Conservation (phyloP, 176 grass and related monocot genomes). For the Oryza officinalis region DNA sequence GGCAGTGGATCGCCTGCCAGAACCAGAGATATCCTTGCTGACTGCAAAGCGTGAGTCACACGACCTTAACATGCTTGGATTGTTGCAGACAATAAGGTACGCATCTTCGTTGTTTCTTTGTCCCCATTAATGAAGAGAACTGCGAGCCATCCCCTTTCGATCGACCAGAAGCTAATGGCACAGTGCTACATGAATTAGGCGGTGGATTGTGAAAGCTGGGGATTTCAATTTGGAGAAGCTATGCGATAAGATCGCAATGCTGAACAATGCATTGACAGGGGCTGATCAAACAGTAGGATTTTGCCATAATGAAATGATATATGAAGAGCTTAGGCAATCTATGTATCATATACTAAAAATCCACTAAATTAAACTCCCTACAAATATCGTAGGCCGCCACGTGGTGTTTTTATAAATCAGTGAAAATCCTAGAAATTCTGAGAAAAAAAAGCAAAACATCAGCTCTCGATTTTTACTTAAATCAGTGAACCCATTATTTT, state of each 20-base stretch:
- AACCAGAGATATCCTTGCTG: conserved; percentile 67
- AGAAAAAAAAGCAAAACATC: too few relatives aligned
- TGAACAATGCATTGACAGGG: conserved; percentile 47
- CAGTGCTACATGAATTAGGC: conserved; percentile 38
- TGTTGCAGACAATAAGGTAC: conserved; percentile 77
- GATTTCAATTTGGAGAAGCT: conserved; percentile 63
- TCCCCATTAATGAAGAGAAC: not conserved
- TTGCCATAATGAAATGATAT: conserved; percentile 96
- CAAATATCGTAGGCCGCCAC: too few relatives aligned
- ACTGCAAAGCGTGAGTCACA: conserved; percentile 76
- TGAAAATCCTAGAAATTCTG: too few relatives aligned
- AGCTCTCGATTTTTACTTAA: too few relatives aligned
- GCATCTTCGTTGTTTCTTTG: not conserved
- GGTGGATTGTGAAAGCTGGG: conserved; percentile 50
- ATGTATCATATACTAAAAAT: too few relatives aligned
- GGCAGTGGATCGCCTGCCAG: conserved; percentile 57
- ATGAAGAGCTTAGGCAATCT: conserved; percentile 68
- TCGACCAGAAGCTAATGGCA: not conserved
- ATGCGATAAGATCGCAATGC: conserved; percentile 53
- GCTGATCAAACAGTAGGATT: conserved; percentile 58
- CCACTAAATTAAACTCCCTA: too few relatives aligned
- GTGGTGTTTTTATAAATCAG: too few relatives aligned
- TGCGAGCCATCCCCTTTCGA: not conserved
- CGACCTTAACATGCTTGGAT: conserved; percentile 77
- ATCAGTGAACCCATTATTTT: too few relatives aligned